A percentile compares a stretch with the other conserved stretches of the same genome.
These are phyloP conservation scores for Magnusiomyces clavatus DNA, from an alignment of 1,139 yeast genomes.

Conservation along the genomic window DNA sequence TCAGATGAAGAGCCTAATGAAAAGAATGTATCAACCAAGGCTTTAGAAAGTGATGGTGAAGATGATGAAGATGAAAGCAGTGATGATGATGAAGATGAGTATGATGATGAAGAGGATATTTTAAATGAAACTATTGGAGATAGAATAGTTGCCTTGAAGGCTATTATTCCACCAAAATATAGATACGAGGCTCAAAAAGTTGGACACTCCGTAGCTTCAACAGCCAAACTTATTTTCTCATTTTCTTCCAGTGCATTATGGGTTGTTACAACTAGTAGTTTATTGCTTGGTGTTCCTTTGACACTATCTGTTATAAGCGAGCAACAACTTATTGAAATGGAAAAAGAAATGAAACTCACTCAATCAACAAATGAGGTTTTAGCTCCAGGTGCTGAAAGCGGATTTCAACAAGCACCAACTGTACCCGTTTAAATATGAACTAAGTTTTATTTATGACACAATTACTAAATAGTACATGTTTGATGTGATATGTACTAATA, in stretches of 20 bases:
- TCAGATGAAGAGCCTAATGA: constrained; percentile 5
- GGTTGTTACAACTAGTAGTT: constrained; percentile 75
- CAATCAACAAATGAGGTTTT: constrained; percentile 74
- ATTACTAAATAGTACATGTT: too few species aligned
- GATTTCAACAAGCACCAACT: constrained; percentile 35
- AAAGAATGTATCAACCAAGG: constrained; percentile 3
- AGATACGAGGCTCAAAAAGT: constrained; percentile 43
- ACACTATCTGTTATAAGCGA: constrained; percentile 85
- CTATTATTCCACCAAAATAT: constrained; percentile 83
- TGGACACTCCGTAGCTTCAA: constrained; percentile 28
- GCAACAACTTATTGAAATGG: constrained; percentile 90
- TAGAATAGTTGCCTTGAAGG: constrained; percentile 84
- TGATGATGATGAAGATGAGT: constrained; percentile 46
- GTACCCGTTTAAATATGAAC: not conserved
- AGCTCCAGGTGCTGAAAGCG: constrained; percentile 65
- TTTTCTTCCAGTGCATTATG: constrained; percentile 73
- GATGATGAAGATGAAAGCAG: constrained; percentile 19
- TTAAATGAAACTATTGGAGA: constrained; percentile 79
- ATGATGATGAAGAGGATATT: constrained; percentile 66
- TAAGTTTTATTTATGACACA: too few species aligned
- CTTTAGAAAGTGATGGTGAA: constrained; percentile 14
- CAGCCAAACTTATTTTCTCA: constrained; percentile 37
- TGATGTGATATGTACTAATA: too few species aligned
- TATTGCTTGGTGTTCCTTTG: constrained; percentile 87
- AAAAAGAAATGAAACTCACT: constrained; percentile 81